Base-by-base conservation (phyloP, 2,329 filamentous ascomycete genomes). In the Trichoderma asperellum region DNA sequence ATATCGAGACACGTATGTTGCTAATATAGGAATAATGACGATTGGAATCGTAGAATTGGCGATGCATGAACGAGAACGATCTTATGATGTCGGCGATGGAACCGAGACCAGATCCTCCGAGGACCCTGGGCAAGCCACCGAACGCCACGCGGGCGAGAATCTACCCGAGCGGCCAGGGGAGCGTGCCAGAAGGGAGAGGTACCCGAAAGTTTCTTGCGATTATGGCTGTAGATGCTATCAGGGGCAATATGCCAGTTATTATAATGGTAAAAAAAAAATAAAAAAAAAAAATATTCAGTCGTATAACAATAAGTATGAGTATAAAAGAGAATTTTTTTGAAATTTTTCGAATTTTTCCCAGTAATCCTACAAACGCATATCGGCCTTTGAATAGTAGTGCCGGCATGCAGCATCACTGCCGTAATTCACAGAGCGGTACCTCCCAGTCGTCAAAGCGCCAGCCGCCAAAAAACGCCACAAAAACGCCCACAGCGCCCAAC, bases 111-210 rank as follows among this genome's bases (percentile, higher is more conserved):
- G 14, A 34, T 34, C 53, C 27, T 37, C n/a, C 40, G 18, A 6
- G 35, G 6, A 21, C 37, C 34, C 27, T 40, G 21, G 14, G n/a
- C n/a, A 47, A 66, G 55, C 40, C 55, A 67, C 64, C 29, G 4
- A 35, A 34, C 64, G 64, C 64, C 64, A 67, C 55, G 10, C 64
- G 64, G 62, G 55, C 40, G 24, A 29, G 8, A 67, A 58, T 67
- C 64, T 52, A 59, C 55, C 64, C 64, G 64, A 59, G 12, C 55
- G 35, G 61, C 49, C 29, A 49, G 24, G 61, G 49, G 34, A 56
- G 61, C 16, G 40, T 47, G 6, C 8, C 49, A 55, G 62, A 52
- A 40, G 18, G 16, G 6, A 5, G 62, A 65, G n/a, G 52, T 57
- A 47, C 18, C 62, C 43, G 18, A 18, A 3, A 64, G 60, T 55